Conservation (phyloP, 2,329 filamentous ascomycete species). For the Davidsoniella eucalypti region DNA sequence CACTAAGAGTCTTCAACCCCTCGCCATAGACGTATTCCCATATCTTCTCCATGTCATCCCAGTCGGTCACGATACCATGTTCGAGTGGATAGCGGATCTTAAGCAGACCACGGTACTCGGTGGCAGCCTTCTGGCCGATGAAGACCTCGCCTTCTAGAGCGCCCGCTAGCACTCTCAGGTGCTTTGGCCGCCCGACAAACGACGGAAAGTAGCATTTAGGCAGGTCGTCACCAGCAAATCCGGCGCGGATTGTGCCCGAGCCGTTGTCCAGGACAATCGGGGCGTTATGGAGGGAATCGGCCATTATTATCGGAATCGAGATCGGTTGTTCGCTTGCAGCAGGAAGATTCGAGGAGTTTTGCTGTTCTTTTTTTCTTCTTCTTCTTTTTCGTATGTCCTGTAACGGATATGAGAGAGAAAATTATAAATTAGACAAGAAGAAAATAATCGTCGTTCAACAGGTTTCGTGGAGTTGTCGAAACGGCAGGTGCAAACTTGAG, state of each 20-base stretch:
- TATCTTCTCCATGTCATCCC: conserved; percentile 99
- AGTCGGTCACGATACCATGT: conserved; percentile 96
- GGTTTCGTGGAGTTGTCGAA: not conserved
- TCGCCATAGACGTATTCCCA: conserved; percentile 97
- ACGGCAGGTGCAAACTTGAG: not conserved
- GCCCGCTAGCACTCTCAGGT: conserved; percentile 85
- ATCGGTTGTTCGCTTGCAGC: conserved; percentile 8
- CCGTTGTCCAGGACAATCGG: conserved; percentile 98
- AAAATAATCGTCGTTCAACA: not conserved
- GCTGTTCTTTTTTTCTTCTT: not conserved
- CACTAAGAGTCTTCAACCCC: conserved; percentile 87
- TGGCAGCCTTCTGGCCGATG: conserved; percentile 76
- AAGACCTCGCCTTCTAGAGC: conserved; percentile 94
- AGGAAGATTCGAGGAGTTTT: not conserved
- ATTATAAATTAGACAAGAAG: not conserved
- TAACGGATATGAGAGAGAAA: not conserved
- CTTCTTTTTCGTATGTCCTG: not conserved
- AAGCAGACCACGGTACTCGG: conserved; percentile 76
- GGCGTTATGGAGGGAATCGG: conserved; percentile 72
- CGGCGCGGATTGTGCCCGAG: conserved; percentile 90
- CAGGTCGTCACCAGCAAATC: conserved; percentile 88
- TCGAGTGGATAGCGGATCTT: conserved; percentile 94
- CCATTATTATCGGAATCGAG: conserved; percentile 23
- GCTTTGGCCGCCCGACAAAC: conserved; percentile 91
- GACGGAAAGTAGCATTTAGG: conserved; percentile 97